phyloP scores from a whole-genome alignment of 345 rosid genomes.

The Salix exigua region DNA sequence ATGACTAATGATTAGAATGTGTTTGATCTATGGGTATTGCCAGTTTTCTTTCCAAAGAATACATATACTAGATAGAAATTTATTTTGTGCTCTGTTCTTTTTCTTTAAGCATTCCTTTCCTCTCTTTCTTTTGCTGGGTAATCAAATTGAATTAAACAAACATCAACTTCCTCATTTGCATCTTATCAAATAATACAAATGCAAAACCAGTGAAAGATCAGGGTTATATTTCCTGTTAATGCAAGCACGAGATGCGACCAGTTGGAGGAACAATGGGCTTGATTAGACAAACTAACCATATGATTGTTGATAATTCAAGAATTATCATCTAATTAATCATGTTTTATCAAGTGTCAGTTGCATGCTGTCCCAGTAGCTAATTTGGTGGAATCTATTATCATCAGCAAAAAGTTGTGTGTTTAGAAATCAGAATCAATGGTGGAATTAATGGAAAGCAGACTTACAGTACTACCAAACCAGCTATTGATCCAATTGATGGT shows the following conservation, averaged over 20 bases:
- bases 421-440: background rate
- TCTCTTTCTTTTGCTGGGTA: background rate
- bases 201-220: background rate
- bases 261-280: background rate
- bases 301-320: background rate
- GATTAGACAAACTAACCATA: background rate
- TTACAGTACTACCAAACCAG: conserved; percentile 72
- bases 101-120: background rate
- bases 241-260: background rate
- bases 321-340: background rate
- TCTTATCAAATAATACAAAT: background rate
- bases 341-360: background rate
- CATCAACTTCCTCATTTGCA: background rate
- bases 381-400: background rate
- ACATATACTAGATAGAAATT: too few species aligned
- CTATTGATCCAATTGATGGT: conserved; percentile 60
- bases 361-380: background rate
- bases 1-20: too few species aligned
- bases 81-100: background rate
- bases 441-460: conserved; percentile 25
- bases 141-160: background rate
- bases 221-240: background rate
- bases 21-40: too few species aligned
- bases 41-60: too few species aligned
- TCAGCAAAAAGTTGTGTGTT: background rate